A percentile compares a stretch with the other conserved stretches of the same genome.
Evolutionary conservation across 352 stramenopile genomes (phyloP).

Genomic region (Hyphochytrium catenoides): DNA sequence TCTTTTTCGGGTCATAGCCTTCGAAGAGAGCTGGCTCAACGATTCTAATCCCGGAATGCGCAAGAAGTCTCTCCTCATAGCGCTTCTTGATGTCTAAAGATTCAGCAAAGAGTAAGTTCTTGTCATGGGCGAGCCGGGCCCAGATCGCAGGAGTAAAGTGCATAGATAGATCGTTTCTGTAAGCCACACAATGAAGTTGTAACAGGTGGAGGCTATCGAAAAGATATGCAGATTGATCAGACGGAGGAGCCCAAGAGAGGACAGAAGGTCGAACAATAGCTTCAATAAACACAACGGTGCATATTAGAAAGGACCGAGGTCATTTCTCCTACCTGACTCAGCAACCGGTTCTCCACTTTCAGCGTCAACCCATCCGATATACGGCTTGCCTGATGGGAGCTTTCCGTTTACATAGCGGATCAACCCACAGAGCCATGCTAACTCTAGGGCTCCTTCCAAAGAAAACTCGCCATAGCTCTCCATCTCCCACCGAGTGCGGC

Average conservation of each 20-base stretch:
- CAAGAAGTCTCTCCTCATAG: slow-evolving; percentile 51
- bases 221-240: no score
- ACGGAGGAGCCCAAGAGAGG: no score
- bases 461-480: slow-evolving; percentile 66
- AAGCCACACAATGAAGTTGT: no score
- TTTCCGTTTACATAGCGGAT: slow-evolving; percentile 51
- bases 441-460: slow-evolving; percentile 57
- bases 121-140: no score
- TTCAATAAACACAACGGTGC: no score
- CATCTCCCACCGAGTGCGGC: slow-evolving; percentile 65
- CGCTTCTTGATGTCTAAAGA: slow-evolving; percentile 47
- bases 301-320: no score
- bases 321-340: no score
- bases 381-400: slow-evolving; percentile 9
- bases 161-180: no score
- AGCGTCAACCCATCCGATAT: slow-evolving; percentile 38
- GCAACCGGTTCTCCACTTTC: slow-evolving; percentile 43
- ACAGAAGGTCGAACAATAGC: no score
- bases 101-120: no score
- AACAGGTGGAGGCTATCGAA: no score
- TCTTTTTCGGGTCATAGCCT: slow-evolving; percentile 61
- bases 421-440: slow-evolving; percentile 52
- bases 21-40: slow-evolving; percentile 60
- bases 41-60: slow-evolving; percentile 49
- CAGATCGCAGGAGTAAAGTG: no score